phyloP scores from a whole-genome alignment of 441 rosid genomes.

The Erysimum pusillum region DNA sequence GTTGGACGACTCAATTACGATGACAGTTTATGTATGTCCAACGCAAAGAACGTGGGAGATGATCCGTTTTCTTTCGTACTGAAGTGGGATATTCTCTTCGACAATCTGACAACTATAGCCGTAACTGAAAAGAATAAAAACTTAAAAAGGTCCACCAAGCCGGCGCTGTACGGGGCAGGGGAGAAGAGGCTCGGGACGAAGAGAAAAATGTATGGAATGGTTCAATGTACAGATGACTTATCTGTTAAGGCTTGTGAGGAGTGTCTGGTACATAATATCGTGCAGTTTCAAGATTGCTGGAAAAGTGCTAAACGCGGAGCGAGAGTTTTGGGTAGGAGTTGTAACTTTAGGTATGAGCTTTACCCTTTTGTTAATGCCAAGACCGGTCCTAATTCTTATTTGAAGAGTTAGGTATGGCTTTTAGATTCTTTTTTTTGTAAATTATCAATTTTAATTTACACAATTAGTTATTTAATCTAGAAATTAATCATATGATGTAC shows the following conservation, averaged over 20 bases:
- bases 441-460: neutral
- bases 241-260: neutral
- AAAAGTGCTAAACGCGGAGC: conserved; percentile 48
- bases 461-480: neutral
- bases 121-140: conserved; percentile 26
- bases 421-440: neutral
- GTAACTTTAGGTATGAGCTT: conserved; percentile 57
- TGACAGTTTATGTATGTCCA: conserved; percentile 58
- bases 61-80: conserved; percentile 41
- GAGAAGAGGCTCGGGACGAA: conserved; percentile 36
- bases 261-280: neutral
- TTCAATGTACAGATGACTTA: conserved; percentile 59
- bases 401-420: neutral
- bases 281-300: neutral
- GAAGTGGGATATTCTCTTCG: conserved; percentile 31
- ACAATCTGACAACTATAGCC: neutral
- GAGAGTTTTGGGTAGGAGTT: conserved; percentile 57
- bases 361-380: conserved; percentile 43
- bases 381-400: neutral
- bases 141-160: neutral
- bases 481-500: neutral
- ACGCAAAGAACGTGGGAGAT: conserved; percentile 36
- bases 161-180: conserved; percentile 43
- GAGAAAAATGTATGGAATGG: conserved; percentile 57
- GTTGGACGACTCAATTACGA: conserved; percentile 54